Conservation (phyloP, 176 grass and related monocot genomes). For the Neostapfia colusana region DNA sequence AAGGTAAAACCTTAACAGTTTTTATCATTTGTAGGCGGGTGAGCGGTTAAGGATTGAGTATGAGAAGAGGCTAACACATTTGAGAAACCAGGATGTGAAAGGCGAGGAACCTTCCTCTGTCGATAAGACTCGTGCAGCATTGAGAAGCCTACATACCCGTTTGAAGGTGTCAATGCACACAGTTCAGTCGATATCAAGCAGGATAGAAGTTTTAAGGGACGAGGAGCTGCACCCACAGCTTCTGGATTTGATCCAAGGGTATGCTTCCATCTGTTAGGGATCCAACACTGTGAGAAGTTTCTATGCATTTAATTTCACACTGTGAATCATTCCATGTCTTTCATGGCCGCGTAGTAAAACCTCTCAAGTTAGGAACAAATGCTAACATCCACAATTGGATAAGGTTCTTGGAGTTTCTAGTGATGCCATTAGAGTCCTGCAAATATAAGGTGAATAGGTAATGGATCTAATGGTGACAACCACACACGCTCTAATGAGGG, state of each 20-base stretch:
- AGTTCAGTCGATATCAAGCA: conserved; percentile 83
- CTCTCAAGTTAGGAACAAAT: conserved; percentile 10
- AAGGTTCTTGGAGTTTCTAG: conserved; percentile 1
- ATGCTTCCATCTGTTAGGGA: conserved; percentile 28
- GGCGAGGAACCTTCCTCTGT: conserved; percentile 74
- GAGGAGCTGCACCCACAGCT: conserved; percentile 85
- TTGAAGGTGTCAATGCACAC: conserved; percentile 89
- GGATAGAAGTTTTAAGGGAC: conserved; percentile 81
- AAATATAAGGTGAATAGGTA: conserved; percentile 14
- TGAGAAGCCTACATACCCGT: conserved; percentile 72
- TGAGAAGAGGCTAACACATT: conserved; percentile 75
- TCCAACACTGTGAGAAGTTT: not conserved
- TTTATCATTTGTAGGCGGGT: conserved; percentile 50
- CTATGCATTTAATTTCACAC: not conserved
- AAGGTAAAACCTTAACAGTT: conserved; percentile 8
- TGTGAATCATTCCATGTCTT: not conserved
- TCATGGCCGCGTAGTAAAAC: not conserved
- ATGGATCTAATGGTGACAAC: not conserved
- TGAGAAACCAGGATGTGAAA: conserved; percentile 68
- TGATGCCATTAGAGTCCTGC: not conserved
- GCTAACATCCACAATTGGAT: conserved; percentile 1
- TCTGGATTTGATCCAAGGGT: conserved; percentile 86
- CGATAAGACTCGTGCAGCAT: conserved; percentile 58
- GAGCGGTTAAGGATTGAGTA: conserved; percentile 82
- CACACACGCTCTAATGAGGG: not conserved